Evolutionary conservation across 1,284 basidiomycete species (phyloP).

Genomic region (Leccinum pachyderme): DNA sequence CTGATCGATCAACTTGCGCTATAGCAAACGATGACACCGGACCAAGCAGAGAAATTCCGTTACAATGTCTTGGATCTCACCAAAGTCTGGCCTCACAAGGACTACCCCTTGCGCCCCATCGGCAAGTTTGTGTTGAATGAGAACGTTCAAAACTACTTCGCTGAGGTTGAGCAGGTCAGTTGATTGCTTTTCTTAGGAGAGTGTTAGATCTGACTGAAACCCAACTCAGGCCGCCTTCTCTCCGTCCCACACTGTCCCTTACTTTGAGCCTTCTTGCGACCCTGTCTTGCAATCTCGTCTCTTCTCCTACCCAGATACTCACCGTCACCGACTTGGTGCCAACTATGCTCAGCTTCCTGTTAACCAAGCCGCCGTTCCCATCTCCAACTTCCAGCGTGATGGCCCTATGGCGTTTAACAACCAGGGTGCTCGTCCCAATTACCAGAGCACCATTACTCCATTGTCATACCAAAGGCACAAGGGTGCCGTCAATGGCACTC

Average conservation of each 20-base stretch:
- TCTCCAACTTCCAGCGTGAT: constrained; percentile 88
- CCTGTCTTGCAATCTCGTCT: constrained; percentile 91
- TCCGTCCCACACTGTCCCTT: constrained; percentile 83
- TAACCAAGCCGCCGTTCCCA: constrained; percentile 72
- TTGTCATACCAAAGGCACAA: constrained; percentile 48
- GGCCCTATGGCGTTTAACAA: constrained; percentile 68
- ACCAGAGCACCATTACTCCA: constrained; percentile 73
- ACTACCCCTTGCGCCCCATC: constrained; percentile 84
- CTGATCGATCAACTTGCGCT: constrained; percentile 13
- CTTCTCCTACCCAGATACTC: constrained; percentile 95
- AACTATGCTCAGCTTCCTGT: constrained; percentile 92
- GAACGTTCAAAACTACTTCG: constrained; percentile 85
- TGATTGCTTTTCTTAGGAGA: constrained; percentile 12
- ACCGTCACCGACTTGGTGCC: constrained; percentile 80
- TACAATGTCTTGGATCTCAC: constrained; percentile 90
- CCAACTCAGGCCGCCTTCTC: constrained; percentile 70
- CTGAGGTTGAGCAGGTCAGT: constrained; percentile 79
- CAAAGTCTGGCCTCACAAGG: constrained; percentile 83
- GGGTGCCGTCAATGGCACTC: constrained; percentile 39
- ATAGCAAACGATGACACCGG: constrained; percentile 85
- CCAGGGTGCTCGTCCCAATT: constrained; percentile 85
- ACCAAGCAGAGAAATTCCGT: constrained; percentile 88
- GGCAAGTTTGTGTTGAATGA: constrained; percentile 87
- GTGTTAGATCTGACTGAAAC: constrained; percentile 19
- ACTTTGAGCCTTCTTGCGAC: constrained; percentile 86